These are phyloP conservation scores for Fusarium newnesense DNA, from an alignment of 2,329 filamentous ascomycete species.

Conservation along the genomic window DNA sequence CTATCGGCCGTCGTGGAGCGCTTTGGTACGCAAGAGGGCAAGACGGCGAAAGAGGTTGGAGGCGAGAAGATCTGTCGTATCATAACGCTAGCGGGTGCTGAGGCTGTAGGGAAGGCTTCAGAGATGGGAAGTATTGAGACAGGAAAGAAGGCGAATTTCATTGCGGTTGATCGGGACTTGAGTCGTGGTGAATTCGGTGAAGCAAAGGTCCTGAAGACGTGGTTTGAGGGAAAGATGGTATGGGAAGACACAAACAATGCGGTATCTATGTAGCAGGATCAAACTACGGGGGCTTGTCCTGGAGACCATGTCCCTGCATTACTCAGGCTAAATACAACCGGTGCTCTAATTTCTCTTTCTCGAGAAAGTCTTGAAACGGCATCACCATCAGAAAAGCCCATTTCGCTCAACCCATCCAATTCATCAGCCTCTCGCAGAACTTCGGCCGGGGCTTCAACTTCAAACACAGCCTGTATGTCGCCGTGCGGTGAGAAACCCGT, in stretches of 20 bases:
- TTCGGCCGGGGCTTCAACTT: constrained; percentile 61
- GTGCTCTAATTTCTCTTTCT: constrained; percentile 1
- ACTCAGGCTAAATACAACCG: constrained; percentile 3
- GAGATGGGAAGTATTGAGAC: not conserved
- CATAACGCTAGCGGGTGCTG: not conserved
- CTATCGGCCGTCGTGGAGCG: not conserved
- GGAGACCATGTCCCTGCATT: constrained; percentile 2
- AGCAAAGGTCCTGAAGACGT: not conserved
- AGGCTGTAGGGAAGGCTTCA: not conserved
- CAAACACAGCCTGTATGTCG: constrained; percentile 69
- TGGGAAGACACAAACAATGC: not conserved
- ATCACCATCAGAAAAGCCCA: constrained; percentile 20
- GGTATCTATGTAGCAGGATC: not conserved
- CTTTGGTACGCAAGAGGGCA: not conserved
- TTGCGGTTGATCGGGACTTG: not conserved
- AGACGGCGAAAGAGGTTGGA: not conserved
- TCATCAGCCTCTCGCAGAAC: constrained; percentile 13
- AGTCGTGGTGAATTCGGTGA: not conserved
- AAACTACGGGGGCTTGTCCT: not conserved
- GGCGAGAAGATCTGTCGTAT: not conserved
- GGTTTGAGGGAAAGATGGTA: not conserved
- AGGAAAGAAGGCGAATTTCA: not conserved
- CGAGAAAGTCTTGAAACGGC: constrained; percentile 10
- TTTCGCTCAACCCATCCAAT: constrained; percentile 15
- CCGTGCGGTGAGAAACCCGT: constrained; percentile 63